phyloP scores from a whole-genome alignment of 2,329 filamentous ascomycete species.

The Penicillium sumatraense region DNA sequence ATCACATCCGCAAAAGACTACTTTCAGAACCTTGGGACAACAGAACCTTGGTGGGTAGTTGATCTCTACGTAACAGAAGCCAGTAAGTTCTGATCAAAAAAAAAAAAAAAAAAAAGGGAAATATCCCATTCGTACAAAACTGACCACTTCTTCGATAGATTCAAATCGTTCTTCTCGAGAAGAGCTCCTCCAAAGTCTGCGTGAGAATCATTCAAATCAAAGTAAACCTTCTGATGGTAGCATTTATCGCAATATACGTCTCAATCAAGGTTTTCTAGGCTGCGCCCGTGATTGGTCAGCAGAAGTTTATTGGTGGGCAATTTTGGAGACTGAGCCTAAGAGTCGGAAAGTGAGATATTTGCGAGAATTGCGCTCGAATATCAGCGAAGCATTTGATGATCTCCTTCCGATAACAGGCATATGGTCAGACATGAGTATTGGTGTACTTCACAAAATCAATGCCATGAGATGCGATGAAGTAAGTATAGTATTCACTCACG shows the following conservation, averaged over 20 bases:
- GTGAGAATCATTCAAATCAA: constrained; percentile 13
- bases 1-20: constrained; percentile 6
- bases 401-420: constrained; percentile 12
- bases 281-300: constrained; percentile 6
- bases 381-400: constrained; percentile 10
- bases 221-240: constrained; percentile 10
- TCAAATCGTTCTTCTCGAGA: neutral
- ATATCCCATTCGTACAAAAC: neutral
- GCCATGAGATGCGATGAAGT: constrained; percentile 19
- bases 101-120: neutral
- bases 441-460: constrained; percentile 14
- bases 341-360: constrained; percentile 16
- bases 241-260: constrained; percentile 16
- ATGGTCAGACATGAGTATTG: constrained; percentile 17
- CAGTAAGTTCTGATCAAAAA: neutral
- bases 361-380: constrained; percentile 4
- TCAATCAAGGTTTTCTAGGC: constrained; percentile 7
- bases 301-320: constrained; percentile 17
- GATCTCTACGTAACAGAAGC: constrained; percentile 15
- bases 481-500: neutral
- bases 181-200: constrained; percentile 6
- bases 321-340: constrained; percentile 6
- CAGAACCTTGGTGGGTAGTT: constrained; percentile 16
- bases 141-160: neutral
- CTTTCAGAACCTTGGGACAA: neutral